phyloP scores from a whole-genome alignment of 495 filamentous ascomycete species.

The Bathelium albidoporum region DNA sequence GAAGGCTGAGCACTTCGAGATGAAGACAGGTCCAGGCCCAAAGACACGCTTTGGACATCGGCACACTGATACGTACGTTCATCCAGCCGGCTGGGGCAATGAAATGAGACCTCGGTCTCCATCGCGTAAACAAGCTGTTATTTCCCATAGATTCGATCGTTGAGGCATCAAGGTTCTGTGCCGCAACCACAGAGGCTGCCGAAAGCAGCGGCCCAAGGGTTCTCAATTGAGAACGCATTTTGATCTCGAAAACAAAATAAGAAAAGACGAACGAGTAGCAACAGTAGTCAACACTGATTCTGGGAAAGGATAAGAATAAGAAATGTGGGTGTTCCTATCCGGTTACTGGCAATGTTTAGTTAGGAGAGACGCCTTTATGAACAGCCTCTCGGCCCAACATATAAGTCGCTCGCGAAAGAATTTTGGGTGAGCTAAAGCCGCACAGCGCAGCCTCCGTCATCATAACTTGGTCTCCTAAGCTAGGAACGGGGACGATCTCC shows the following conservation, averaged over 20 bases:
- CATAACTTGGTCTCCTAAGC: neutral
- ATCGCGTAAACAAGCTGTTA: slow-evolving; percentile 33
- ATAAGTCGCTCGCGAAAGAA: neutral
- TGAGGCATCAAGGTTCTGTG: neutral
- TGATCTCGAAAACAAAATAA: neutral
- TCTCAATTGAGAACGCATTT: neutral
- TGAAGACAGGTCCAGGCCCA: neutral
- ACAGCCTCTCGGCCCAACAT: neutral
- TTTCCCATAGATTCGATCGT: slow-evolving; percentile 26
- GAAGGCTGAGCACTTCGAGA: neutral
- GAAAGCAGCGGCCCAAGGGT: neutral
- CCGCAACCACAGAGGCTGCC: neutral
- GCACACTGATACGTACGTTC: slow-evolving; percentile 26
- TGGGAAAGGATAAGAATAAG: neutral
- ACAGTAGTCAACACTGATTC: neutral
- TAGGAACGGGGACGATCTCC: neutral
- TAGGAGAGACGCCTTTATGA: neutral
- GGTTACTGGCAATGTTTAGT: neutral
- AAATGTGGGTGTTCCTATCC: neutral
- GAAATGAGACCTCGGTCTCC: slow-evolving; percentile 44
- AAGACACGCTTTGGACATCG: neutral
- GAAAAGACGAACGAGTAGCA: neutral
- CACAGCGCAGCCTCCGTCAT: neutral
- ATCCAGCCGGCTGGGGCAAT: slow-evolving; percentile 44
- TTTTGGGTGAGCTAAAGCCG: neutral